phyloP scores from a whole-genome alignment of 2,329 filamentous ascomycete species.

The Penicillium sp. region DNA sequence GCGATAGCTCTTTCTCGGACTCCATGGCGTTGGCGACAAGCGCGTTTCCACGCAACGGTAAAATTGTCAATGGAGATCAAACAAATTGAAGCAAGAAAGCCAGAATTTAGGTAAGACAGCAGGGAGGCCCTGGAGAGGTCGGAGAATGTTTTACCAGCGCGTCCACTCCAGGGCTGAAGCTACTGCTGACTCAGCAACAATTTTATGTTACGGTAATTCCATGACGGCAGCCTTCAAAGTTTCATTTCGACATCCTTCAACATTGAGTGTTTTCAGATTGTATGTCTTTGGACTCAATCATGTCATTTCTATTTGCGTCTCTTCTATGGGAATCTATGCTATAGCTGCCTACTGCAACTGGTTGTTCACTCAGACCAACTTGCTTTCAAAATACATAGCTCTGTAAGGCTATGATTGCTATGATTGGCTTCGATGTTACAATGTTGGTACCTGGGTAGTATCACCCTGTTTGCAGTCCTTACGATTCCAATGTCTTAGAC shows the following conservation, averaged over 20 bases:
- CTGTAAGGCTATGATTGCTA: background rate
- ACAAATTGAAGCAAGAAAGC: background rate
- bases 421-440: background rate
- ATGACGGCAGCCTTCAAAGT: background rate
- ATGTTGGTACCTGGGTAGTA: background rate
- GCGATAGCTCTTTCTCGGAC: slow-evolving; percentile 26
- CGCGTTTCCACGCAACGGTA: slow-evolving; percentile 6
- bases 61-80: background rate
- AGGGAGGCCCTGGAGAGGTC: slow-evolving; percentile 2
- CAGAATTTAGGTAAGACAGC: background rate
- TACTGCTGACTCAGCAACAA: slow-evolving; percentile 17
- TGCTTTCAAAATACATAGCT: background rate
- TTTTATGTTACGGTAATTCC: slow-evolving; percentile 13
- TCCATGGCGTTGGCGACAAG: slow-evolving; percentile 23
- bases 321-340: background rate
- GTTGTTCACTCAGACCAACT: background rate
- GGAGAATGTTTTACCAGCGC: slow-evolving; percentile 18
- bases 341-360: background rate
- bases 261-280: too few species aligned
- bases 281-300: background rate
- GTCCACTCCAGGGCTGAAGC: background rate
- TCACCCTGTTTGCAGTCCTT: background rate
- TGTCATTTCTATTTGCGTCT: background rate
- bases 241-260: too few species aligned
- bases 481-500: background rate